A percentile compares a stretch with the other conserved stretches of the same genome.
Conservation (phyloP, 306 rosid species). For the Phaseolus lunatus region DNA sequence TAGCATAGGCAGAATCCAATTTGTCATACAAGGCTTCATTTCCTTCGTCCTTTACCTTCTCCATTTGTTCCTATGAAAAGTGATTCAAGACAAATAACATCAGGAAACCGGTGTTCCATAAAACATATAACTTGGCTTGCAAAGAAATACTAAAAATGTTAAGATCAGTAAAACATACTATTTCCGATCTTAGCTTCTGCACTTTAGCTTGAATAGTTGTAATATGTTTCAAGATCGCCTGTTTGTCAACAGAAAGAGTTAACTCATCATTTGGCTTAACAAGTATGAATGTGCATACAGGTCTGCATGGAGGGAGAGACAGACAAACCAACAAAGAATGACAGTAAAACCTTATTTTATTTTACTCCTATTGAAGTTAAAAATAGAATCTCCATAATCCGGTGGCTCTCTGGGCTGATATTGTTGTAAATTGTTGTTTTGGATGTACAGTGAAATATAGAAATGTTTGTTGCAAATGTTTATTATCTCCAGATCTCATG, state of each 20-base stretch:
- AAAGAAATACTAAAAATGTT: constrained; percentile 17
- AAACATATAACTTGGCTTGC: constrained; percentile 31
- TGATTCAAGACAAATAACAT: constrained; percentile 39
- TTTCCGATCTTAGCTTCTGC: constrained; percentile 71
- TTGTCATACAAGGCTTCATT: constrained; percentile 72
- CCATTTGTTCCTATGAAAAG: constrained; percentile 76
- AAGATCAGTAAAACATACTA: constrained; percentile 59
- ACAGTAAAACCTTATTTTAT: not conserved
- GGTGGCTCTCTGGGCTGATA: constrained; percentile 4
- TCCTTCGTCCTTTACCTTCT: constrained; percentile 69
- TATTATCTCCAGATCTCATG: constrained; percentile 27
- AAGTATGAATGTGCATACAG: not conserved
- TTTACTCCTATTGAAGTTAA: not conserved
- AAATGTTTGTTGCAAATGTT: constrained; percentile 7
- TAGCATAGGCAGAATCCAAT: constrained; percentile 71
- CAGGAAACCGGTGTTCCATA: constrained; percentile 21
- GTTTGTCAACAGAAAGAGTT: constrained; percentile 46
- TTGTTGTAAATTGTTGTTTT: constrained; percentile 19
- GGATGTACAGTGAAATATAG: constrained; percentile 9
- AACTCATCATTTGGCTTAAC: constrained; percentile 18
- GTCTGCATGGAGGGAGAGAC: not conserved
- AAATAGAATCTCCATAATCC: constrained; percentile 4
- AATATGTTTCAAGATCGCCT: constrained; percentile 84
- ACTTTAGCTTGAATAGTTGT: constrained; percentile 68
- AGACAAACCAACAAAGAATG: not conserved